Evolutionary conservation across 805 yeast genomes (phyloP).

Genomic region (Lipomyces mesembrius): DNA sequence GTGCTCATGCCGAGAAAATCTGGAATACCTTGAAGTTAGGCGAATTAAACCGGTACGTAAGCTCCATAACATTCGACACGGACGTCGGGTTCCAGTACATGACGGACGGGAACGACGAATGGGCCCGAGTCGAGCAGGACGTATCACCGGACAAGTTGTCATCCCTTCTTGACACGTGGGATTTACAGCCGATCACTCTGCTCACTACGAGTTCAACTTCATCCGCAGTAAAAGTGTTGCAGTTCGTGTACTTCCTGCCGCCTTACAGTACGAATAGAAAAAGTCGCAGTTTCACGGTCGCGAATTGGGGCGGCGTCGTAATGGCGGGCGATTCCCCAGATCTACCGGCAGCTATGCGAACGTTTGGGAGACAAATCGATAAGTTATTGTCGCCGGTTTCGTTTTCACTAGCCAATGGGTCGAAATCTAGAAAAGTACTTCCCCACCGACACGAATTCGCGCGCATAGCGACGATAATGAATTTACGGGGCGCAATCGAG

Average conservation of each 20-base stretch:
- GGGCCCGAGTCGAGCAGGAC: not conserved
- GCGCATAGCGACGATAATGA: slow-evolving; percentile 61
- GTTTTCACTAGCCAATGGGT: slow-evolving; percentile 46
- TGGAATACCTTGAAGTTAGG: slow-evolving; percentile 10
- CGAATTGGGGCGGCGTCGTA: slow-evolving; percentile 88
- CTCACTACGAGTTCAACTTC: not conserved
- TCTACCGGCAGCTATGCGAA: slow-evolving; percentile 55
- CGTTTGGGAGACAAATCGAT: slow-evolving; percentile 75
- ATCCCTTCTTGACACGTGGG: slow-evolving; percentile 26
- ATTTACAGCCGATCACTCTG: slow-evolving; percentile 19
- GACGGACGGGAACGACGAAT: slow-evolving; percentile 6
- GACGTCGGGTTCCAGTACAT: slow-evolving; percentile 27
- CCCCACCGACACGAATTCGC: slow-evolving; percentile 47
- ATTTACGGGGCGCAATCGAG: slow-evolving; percentile 65
- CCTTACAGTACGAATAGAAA: slow-evolving; percentile 5
- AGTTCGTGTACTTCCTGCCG: slow-evolving; percentile 26
- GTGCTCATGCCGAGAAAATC: slow-evolving; percentile 8
- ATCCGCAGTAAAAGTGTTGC: slow-evolving; percentile 18
- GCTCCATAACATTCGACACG: slow-evolving; percentile 24
- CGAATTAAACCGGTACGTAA: slow-evolving; percentile 11
- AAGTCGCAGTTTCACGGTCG: slow-evolving; percentile 50
- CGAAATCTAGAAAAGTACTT: not conserved
- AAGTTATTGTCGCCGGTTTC: slow-evolving; percentile 72
- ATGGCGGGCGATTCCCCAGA: slow-evolving; percentile 45
- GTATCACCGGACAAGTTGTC: slow-evolving; percentile 9